Base-by-base conservation (phyloP, 1,284 basidiomycete species). In the Ustilago vetiveriae region DNA sequence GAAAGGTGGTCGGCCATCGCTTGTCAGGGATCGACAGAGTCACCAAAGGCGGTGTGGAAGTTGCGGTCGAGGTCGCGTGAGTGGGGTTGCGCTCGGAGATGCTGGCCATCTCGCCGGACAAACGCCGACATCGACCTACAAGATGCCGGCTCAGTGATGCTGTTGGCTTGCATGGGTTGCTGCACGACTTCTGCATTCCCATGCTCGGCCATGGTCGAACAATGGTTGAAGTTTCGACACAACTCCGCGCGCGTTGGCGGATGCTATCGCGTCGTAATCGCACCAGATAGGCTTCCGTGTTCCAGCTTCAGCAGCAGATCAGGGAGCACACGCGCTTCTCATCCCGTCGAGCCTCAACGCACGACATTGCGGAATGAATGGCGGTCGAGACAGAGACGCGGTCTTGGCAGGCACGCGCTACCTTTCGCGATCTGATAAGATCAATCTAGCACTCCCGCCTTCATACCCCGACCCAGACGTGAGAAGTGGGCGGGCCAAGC, bases 381-480 rank as follows among this genome's bases (percentile, higher is more conserved):
- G 17, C 17, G 35, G 4, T 4, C 19, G 19, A 37, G 17, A 37
- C 2, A 21, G 13, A n/a, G 35, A 27, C 36, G 35, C 23, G n/a
- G 22, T 14, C 45, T 41, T 41, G 40, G 40, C 24, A 38, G 35
- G 36, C 45, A 47, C 42, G 50, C 4, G 17, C 26, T 40, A 6
- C 16, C 13, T n/a, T 35, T 41, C 19, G 4, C 32, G 26, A 56
- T 56, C 53, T 56, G 45, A 56, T 56, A 56, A 56, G 54, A 56
- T 56, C n/a, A 21, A 30, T 29, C 13, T 13, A 39, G n/a, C n/a
- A n/a, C 13, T 6, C 17, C 30, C 17, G 26, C 8, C n/a, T 11
- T 35, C 32, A 6, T 35, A 16, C 6, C 32, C 32, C 9, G 16
- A 16, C 7, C 8, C 9, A 29, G 32, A 35, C 32, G 7, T 35